These are phyloP conservation scores for Colletotrichum navitas DNA, from an alignment of 2,329 filamentous ascomycete species.

Conservation along the genomic window DNA sequence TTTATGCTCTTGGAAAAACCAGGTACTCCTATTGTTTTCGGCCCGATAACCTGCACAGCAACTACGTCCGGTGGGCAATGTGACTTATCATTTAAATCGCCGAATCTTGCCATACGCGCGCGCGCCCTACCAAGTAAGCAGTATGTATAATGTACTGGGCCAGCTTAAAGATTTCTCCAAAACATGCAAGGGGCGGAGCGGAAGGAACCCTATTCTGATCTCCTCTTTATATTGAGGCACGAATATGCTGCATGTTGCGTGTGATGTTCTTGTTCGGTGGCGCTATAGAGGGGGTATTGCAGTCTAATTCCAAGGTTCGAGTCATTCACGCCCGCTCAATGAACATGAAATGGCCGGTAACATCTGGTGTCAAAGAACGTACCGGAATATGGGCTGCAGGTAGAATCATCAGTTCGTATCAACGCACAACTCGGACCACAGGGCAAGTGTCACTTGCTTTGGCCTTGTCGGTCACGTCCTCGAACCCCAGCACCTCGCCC, in stretches of 20 bases:
- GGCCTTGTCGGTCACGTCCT: constrained; percentile 55
- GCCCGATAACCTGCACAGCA: not conserved
- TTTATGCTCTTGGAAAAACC: not conserved
- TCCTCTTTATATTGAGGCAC: not conserved
- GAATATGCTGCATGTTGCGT: not conserved
- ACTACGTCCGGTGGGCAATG: not conserved
- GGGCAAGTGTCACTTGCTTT: constrained; percentile 43
- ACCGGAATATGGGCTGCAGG: constrained; percentile 38
- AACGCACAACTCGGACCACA: not conserved
- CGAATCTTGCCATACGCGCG: not conserved
- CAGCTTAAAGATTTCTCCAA: not conserved
- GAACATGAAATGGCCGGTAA: too few relatives aligned
- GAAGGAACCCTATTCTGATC: not conserved
- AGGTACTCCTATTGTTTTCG: not conserved
- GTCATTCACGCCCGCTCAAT: too few relatives aligned
- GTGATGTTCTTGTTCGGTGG: not conserved
- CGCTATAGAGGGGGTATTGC: not conserved
- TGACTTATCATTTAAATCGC: not conserved
- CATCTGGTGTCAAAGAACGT: constrained; percentile 9
- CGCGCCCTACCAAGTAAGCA: not conserved
- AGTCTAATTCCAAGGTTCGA: not conserved
- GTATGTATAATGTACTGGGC: too few relatives aligned
- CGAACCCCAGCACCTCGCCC: constrained; percentile 47
- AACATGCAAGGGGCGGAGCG: not conserved
- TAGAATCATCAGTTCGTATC: not conserved